Base-by-base conservation (phyloP, 1,139 yeast species). In the Kluyveromyces sp. region DNA sequence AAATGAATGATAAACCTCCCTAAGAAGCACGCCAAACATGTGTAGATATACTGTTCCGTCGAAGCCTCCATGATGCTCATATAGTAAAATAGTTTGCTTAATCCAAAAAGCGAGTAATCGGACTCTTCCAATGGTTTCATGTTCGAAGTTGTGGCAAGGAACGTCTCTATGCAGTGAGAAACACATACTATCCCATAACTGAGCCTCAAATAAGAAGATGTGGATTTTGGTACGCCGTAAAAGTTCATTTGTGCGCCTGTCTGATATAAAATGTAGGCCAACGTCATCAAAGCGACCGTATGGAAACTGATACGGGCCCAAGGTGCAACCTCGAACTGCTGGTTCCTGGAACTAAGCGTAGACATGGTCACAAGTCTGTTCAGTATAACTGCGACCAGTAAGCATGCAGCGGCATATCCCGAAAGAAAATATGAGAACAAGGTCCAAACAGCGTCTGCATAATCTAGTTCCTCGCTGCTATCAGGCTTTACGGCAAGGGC, bases 161-260 rank as follows among this genome's bases (percentile, higher is more conserved):
- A 56, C 1, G 58, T 50, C 44, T 60, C 63, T 3, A 58, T 47
- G 41, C 60, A 49, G 39, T 54, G 55, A 1, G 65, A 58, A 40
- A 52, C 46, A 13, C 58, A 46, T 34, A 58, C 48, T 7, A 49
- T 36, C 4, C 50, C 38, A 34, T 51, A 53, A n/a, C 50, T 46
- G 6, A 44, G 37, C 13, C 48, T 44, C 31, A 51, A 43, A 33
- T 44, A 52, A 7, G 46, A 25, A 9, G 46, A 25, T 9, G 44
- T 35, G 15, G 45, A 47, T 41, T 38, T 34, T 11, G 41, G 26
- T 29, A 41, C 42, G 2, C 33, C 29, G 3, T 43, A 28, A 11
- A 43, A 12, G 15, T 39, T 30, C 4, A 39, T 41, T 30, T 46
- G 54, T 31, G 45, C 45, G n/a, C 49, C 41, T n/a, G 51, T 44